Evolutionary conservation across 805 yeast species (phyloP).

Genomic region (Saccharomycopsis babjevae): DNA sequence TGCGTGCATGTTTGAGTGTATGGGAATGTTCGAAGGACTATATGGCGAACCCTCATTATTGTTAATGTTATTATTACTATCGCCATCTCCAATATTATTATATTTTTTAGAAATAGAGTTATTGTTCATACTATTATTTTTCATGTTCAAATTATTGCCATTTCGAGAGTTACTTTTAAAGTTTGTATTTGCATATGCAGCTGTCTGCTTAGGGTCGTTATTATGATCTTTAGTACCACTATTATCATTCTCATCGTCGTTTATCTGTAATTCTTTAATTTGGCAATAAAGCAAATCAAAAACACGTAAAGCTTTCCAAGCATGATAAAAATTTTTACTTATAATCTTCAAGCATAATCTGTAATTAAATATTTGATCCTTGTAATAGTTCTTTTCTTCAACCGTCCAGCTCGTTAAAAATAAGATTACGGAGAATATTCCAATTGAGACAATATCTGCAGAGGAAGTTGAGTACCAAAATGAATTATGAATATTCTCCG

Average conservation of each 20-base stretch:
- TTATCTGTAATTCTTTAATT: constrained; percentile 46
- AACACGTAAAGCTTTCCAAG: constrained; percentile 59
- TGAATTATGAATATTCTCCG: constrained; percentile 67
- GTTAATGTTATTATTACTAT: background rate
- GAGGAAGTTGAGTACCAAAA: constrained; percentile 86
- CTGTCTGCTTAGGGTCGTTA: background rate
- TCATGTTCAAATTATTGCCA: constrained; percentile 1
- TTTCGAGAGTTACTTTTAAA: constrained; percentile 1
- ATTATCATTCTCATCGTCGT: constrained; percentile 12
- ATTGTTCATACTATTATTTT: background rate
- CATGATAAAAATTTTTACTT: constrained; percentile 69
- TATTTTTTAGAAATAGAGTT: background rate
- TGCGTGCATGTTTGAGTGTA: background rate
- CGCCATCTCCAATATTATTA: background rate
- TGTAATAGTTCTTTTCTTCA: constrained; percentile 56
- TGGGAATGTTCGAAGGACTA: constrained; percentile 1
- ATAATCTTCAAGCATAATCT: constrained; percentile 67
- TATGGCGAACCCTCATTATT: constrained; percentile 4
- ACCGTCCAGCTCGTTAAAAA: constrained; percentile 53
- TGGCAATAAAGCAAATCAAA: constrained; percentile 64
- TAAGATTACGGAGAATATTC: constrained; percentile 77
- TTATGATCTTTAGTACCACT: constrained; percentile 3
- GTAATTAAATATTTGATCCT: constrained; percentile 63
- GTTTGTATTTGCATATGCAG: background rate
- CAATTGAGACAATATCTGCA: constrained; percentile 69